Evolutionary conservation across 2,329 filamentous ascomycete species (phyloP), one percentile per base, ranked within the genome.

Genomic region (Fusarium oxysporum): DNA sequence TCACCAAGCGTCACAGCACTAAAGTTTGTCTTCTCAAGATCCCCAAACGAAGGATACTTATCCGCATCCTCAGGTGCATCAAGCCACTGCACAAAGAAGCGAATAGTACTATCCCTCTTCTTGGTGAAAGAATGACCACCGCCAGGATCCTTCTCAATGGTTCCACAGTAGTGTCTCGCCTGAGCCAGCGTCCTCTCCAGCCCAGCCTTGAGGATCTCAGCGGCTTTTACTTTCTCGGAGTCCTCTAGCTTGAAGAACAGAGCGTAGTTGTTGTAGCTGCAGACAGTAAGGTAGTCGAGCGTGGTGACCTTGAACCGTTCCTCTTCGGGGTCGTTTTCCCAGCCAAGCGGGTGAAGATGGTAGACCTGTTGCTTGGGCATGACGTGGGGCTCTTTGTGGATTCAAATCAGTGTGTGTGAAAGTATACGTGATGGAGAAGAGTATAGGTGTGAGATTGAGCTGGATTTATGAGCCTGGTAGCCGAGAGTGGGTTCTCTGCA

Each of bases 181-280:
- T 85, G 83, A 35, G 78, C 77, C 0, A 86, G 74, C 3, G 81
- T 83, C 10, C 70, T 66, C 65, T 83, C 80, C 8, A 85, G 77
- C 13, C 82, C 82, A 17, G 73, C 62, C 32, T 80, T 82, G 8
- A 85, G 72, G 0, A 79, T 64, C 0, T 71, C 71, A 11, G 74
- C 74, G 1, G 71, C 76, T 25, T 62, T 74, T 23, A 58, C 30
- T 51, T 82, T 83, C 3, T 80, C 75, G 0, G 30, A 44, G 32
- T 85, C 81, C 0, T 78, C 68, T 1, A 84, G 56, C 9, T 76
- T 77, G 71, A 85, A 85, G 67, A 84, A 84, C 0, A 85, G 62
- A 0, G 80, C 80, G 28, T 82, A 85, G 65, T 82, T 82, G 56
- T 80, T 83, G 68, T 83, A 85, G 17, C 71, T 77, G 40, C 72